Percentiles rank a stretch among this genome's conserved stretches.
These are phyloP conservation scores for Lachnellula arida DNA, from an alignment of 2,329 filamentous ascomycete genomes.

Conservation along the genomic window DNA sequence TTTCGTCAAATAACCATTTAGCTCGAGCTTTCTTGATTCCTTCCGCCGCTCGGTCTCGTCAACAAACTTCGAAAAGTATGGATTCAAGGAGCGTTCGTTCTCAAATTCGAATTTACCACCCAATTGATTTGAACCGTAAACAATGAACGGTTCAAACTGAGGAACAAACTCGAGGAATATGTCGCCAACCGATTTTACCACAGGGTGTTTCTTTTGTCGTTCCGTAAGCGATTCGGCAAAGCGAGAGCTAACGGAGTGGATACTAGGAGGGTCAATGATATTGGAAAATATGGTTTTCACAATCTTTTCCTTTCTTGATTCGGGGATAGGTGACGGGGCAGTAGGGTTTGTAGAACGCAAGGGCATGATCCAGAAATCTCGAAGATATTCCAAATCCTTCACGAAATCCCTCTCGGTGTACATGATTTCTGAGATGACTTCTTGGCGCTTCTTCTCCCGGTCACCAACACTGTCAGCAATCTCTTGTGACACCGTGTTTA, in stretches of 20 bases:
- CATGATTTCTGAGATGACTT: slow-evolving; percentile 97
- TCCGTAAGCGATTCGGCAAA: slow-evolving; percentile 86
- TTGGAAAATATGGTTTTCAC: slow-evolving; percentile 95
- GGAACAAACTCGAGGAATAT: slow-evolving; percentile 91
- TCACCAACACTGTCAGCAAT: slow-evolving; percentile 86
- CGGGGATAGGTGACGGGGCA: slow-evolving; percentile 76
- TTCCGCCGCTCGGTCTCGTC: slow-evolving; percentile 95
- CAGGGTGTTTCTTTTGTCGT: slow-evolving; percentile 82
- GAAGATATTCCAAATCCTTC: slow-evolving; percentile 94
- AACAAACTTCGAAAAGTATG: slow-evolving; percentile 82
- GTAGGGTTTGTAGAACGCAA: slow-evolving; percentile 65
- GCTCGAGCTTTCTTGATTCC: slow-evolving; percentile 91
- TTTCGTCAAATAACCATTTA: slow-evolving; percentile 97
- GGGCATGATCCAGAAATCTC: slow-evolving; percentile 98
- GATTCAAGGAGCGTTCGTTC: slow-evolving; percentile 84
- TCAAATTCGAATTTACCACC: slow-evolving; percentile 98
- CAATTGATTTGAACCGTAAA: slow-evolving; percentile 91
- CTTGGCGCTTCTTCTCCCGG: slow-evolving; percentile 92
- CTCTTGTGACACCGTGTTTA: slow-evolving; percentile 95
- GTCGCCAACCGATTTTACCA: slow-evolving; percentile 86
- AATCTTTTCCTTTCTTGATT: slow-evolving; percentile 81
- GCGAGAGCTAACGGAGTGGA: slow-evolving; percentile 84
- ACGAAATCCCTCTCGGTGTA: slow-evolving; percentile 99
- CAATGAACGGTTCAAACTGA: slow-evolving; percentile 91
- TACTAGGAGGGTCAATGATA: slow-evolving; percentile 74